Conservation (phyloP, 2,329 filamentous ascomycete genomes). For the Hymenoscyphus salicellus region DNA sequence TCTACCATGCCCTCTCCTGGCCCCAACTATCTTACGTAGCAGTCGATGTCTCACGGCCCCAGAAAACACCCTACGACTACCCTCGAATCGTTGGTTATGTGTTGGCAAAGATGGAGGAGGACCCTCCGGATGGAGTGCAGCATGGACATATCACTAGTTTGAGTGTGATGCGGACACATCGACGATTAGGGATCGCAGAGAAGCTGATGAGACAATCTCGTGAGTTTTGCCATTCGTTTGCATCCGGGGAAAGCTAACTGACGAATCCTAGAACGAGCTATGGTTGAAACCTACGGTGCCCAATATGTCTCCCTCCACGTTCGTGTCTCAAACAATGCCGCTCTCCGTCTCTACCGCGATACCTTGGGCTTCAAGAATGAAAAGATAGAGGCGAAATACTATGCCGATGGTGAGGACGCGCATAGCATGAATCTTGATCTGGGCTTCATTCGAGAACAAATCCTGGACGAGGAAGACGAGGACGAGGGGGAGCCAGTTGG, state of each 20-base stretch:
- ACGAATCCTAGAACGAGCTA: constrained; percentile 69
- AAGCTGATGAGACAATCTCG: constrained; percentile 96
- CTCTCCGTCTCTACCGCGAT: constrained; percentile 86
- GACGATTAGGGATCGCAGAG: constrained; percentile 87
- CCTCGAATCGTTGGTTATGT: constrained; percentile 98
- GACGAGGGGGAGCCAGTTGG: constrained; percentile 69
- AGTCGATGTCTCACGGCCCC: constrained; percentile 81
- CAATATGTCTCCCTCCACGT: constrained; percentile 95
- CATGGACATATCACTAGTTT: constrained; percentile 96
- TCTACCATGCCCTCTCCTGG: constrained; percentile 98
- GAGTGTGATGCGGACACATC: constrained; percentile 93
- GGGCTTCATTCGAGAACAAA: constrained; percentile 51
- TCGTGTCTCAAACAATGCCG: constrained; percentile 87
- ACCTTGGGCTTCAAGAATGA: constrained; percentile 87
- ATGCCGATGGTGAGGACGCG: constrained; percentile 95
- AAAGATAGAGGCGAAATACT: constrained; percentile 85
- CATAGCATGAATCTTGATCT: constrained; percentile 92
- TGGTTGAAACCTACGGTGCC: constrained; percentile 91
- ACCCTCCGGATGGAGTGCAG: constrained; percentile 82
- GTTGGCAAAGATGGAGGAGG: constrained; percentile 99
- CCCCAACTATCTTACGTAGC: constrained; percentile 95
- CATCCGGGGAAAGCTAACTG: neutral
- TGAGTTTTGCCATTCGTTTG: constrained; percentile 48
- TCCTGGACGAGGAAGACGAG: constrained; percentile 47
- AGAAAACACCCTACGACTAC: constrained; percentile 77